These are phyloP conservation scores for Cryptosporidium tyzzeri DNA, from an alignment of 169 alveolate genomes.

Conservation along the genomic window DNA sequence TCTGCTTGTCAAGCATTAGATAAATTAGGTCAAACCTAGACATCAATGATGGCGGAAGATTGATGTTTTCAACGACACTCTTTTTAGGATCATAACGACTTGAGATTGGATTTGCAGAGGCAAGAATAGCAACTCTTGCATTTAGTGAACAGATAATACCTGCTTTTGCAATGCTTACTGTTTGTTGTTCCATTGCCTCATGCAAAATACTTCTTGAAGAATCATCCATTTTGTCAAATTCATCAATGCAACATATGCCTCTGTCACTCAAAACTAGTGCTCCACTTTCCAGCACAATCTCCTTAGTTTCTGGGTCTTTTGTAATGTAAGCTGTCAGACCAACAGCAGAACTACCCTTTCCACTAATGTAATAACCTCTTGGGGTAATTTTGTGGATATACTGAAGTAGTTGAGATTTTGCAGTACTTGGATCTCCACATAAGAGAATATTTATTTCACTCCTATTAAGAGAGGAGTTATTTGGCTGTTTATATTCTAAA, in stretches of 20 bases:
- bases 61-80: conserved; percentile 97
- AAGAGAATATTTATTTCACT: conserved; percentile 96
- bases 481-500: background rate
- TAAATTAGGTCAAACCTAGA: conserved; percentile 89
- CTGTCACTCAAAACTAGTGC: conserved; percentile 98
- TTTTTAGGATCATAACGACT: conserved; percentile 95
- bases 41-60: conserved; percentile 96
- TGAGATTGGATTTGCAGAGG: conserved; percentile 98
- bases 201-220: conserved; percentile 97
- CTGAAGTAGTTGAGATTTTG: conserved; percentile 97
- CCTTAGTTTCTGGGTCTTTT: conserved; percentile 97
- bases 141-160: conserved; percentile 92
- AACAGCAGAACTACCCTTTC: conserved; percentile 97
- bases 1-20: conserved; percentile 81
- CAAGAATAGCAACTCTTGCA: conserved; percentile 98
- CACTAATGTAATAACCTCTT: conserved; percentile 96
- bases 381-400: conserved; percentile 95
- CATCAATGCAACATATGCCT: conserved; percentile 99
- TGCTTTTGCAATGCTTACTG: conserved; percentile 99
- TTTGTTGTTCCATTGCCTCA: conserved; percentile 99
- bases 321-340: conserved; percentile 99
- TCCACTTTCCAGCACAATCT: conserved; percentile 97
- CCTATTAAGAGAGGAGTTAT: conserved; percentile 80
- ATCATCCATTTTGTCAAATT: conserved; percentile 99
- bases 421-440: conserved; percentile 99